Evolutionary conservation across 1,139 yeast genomes (phyloP), one percentile per base, ranked within the genome.

Genomic region (Nakaseomyces sp.): DNA sequence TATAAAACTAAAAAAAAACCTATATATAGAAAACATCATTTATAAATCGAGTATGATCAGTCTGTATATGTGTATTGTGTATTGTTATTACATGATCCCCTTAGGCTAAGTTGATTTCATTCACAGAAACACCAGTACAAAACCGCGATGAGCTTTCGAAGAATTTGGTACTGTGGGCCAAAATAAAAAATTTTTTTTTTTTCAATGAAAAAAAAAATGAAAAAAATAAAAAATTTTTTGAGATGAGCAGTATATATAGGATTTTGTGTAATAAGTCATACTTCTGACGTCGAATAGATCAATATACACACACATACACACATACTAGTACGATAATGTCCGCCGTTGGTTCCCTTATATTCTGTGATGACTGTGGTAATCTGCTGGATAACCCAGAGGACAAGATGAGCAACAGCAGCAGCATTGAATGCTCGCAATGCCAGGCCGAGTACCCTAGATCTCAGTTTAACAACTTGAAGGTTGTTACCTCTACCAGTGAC

Each of bases 301-400:
- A n/a, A n/a, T n/a, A n/a, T n/a, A n/a, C n/a, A n/a, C n/a, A n/a
- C n/a, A n/a, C n/a, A n/a, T n/a, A n/a, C n/a, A n/a, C n/a, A n/a
- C n/a, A n/a, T 22, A 17, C 35, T 31, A 5, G 15, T 17, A 16
- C 12, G 9, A 37, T 36, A 44, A 88, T 91, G 97, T 86, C 96
- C 46, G 95, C 81, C 26, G 95, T 91, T 40, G 98, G 98, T 20
- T 84, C 95, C 43, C 77, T 91, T 58, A 89, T 91, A 52, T 91
- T 91, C 66, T 91, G 98, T 63, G 74, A 80, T n/a, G 85, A 80
- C 57, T 91, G 98, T 64, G 98, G 98, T 57, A 86, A 84, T 60
- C 73, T 91, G 47, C 72, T 91, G 50, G 95, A 87, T 56, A 73
- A 58, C 47, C 63, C 64, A 18, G 41, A 39, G 28, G 35, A 20